These are phyloP conservation scores for Lentithecium fluviatile DNA, from an alignment of 495 filamentous ascomycete species.

Conservation along the genomic window DNA sequence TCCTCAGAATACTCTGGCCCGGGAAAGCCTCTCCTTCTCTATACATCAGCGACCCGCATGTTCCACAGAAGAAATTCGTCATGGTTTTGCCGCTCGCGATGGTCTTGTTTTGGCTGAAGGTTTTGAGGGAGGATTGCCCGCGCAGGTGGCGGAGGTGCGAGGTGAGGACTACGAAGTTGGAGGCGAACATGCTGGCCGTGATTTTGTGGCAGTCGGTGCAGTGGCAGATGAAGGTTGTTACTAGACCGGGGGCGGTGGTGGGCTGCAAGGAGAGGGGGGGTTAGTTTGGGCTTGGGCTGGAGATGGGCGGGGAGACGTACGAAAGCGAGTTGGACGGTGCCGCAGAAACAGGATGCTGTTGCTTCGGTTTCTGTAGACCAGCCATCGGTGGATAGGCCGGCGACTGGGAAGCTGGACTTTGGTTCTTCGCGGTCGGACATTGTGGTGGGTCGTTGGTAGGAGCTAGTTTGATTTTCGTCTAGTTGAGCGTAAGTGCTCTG, in stretches of 20 bases:
- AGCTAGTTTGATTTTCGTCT: no score
- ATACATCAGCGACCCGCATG: conserved; percentile 31
- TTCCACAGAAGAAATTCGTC: conserved; percentile 28
- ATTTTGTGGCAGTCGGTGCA: conserved; percentile 35
- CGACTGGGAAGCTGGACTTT: conserved; percentile 40
- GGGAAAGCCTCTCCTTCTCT: conserved; percentile 22
- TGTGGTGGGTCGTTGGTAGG: no score
- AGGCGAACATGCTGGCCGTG: conserved; percentile 26
- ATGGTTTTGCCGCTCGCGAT: conserved; percentile 12
- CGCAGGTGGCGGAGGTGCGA: conserved; percentile 17
- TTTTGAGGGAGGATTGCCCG: conserved; percentile 9
- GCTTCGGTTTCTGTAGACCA: conserved; percentile 48
- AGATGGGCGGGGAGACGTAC: background rate
- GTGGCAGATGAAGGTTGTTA: conserved; percentile 26
- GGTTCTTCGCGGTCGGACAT: no score
- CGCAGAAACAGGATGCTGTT: conserved; percentile 45
- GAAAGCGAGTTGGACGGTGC: conserved; percentile 30
- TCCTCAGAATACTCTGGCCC: conserved; percentile 18
- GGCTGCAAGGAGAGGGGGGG: background rate
- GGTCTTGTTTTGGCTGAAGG: conserved; percentile 5
- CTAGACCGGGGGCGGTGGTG: conserved; percentile 14
- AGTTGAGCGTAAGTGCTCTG: no score
- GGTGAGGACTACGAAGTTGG: conserved; percentile 25
- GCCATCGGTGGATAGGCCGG: conserved; percentile 41
- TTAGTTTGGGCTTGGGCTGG: background rate